These are phyloP conservation scores for Rhizophora mangle DNA, from an alignment of 345 rosid species.

Conservation along the genomic window DNA sequence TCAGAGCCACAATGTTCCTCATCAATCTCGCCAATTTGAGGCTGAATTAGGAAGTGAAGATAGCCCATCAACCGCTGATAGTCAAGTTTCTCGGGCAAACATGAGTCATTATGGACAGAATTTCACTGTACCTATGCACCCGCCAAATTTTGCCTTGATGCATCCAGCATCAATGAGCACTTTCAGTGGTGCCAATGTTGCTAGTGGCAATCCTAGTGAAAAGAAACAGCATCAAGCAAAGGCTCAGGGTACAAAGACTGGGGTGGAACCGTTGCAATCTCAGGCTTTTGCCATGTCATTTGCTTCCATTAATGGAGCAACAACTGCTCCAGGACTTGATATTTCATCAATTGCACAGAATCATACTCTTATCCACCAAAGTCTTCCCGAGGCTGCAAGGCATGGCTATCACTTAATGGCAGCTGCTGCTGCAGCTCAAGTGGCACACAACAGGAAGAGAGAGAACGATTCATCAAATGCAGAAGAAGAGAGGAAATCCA, in stretches of 20 bases:
- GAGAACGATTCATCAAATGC: conserved; percentile 39
- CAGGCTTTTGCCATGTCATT: conserved; percentile 90
- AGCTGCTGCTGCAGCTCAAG: conserved; percentile 60
- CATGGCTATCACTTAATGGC: conserved; percentile 59
- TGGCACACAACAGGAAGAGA: conserved; percentile 70
- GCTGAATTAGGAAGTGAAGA: conserved; percentile 72
- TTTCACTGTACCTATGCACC: conserved; percentile 54
- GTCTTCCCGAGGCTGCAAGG: conserved; percentile 66
- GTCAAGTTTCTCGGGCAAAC: conserved; percentile 61
- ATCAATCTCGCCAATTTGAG: conserved; percentile 55
- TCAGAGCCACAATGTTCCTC: conserved; percentile 49
- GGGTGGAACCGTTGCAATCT: conserved; percentile 54
- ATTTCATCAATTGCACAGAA: conserved; percentile 71
- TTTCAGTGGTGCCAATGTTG: conserved; percentile 35
- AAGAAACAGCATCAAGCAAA: conserved; percentile 52
- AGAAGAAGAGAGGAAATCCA: conserved; percentile 63
- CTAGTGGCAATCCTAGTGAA: conserved; percentile 52
- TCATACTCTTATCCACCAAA: conserved; percentile 79
- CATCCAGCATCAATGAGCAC: conserved; percentile 39
- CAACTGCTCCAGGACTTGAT: conserved; percentile 50
- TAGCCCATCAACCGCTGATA: conserved; percentile 75
- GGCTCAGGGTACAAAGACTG: conserved; percentile 55
- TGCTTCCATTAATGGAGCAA: conserved; percentile 59
- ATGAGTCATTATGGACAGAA: conserved; percentile 59
- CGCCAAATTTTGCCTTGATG: conserved; percentile 66